Evolutionary conservation across 441 rosid genomes (phyloP), one percentile per base, ranked within the genome.

Genomic region (Pelargonium fulgidum): DNA sequence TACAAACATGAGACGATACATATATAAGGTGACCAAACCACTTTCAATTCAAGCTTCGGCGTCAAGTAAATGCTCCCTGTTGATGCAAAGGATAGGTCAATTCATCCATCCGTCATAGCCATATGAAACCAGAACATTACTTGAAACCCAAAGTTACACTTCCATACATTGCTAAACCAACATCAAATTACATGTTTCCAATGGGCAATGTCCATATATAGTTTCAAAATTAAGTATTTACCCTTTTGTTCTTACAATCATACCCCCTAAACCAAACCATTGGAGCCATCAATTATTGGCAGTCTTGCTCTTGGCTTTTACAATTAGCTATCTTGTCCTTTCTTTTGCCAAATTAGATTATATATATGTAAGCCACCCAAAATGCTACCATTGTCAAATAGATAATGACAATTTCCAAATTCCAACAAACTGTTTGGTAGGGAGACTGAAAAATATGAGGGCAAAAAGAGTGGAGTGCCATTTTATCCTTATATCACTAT

Each of bases 41-140:
- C 61, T 14, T 14, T 14, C 8, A 14, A 9, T 56, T 56, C 75
- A 71, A 41, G 82, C 79, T 62, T 81, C 80, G 8, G 74, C 83
- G 65, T 79, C 82, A 66, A 82, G 79, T 65, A 76, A 65, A 73
- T 87, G 85, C 84, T 91, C 92, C 93, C 96, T 91, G 88, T 44
- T 59, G 26, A 78, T 69, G 68, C 69, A 77, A 67, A 65, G 11
- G 36, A 58, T 71, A 24, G 8, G 52, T 78, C 63, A 76, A 56
- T 17, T 16, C 24, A 56, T 56, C 26, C 26, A 3, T 17, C 17
- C n/a, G n/a, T n/a, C n/a, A n/a, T n/a, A n/a, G n/a, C n/a, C 61
- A 54, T 54, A 16, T 16, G 4, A 20, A 54, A 54, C 1, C 11
- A 8, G 1, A 54, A 16, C 22, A 14, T 54, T 4, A 54, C 20